These are phyloP conservation scores for Nowakowskiella sp. DNA, from an alignment of 192 early-diverging fungal genomes.

Conservation along the genomic window DNA sequence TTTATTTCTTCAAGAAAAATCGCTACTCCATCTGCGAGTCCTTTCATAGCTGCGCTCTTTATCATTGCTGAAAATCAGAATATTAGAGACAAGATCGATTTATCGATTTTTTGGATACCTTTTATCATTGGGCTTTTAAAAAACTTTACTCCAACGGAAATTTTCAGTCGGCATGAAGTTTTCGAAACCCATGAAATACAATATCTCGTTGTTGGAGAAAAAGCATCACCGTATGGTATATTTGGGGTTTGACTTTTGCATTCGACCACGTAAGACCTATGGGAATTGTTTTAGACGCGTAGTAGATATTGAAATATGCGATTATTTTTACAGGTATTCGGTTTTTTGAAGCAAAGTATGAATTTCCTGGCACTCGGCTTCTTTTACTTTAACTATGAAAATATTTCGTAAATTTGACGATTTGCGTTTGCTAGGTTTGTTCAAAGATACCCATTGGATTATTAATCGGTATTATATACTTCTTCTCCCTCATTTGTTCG, in stretches of 20 bases:
- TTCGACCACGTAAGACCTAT: conserved; percentile 37
- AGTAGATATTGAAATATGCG: conserved; percentile 4
- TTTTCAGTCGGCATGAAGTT: conserved; percentile 41
- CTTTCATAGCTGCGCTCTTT: conserved; percentile 46
- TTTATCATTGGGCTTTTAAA: conserved; percentile 65
- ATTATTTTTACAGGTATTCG: conserved; percentile 46
- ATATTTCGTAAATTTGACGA: not conserved
- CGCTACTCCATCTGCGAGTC: conserved; percentile 41
- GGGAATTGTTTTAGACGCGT: not conserved
- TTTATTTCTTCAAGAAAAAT: conserved; percentile 35
- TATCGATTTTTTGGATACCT: conserved; percentile 16
- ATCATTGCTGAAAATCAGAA: conserved; percentile 39
- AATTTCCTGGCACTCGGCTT: conserved; percentile 53
- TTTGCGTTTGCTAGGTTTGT: not conserved
- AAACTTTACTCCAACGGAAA: conserved; percentile 54
- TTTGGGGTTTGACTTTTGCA: conserved; percentile 39
- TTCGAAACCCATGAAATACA: conserved; percentile 59
- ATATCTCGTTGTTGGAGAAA: conserved; percentile 49
- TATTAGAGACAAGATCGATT: conserved; percentile 1
- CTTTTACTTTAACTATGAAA: conserved; percentile 56
- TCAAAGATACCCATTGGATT: conserved; percentile 53
- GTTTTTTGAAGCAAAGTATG: conserved; percentile 44
- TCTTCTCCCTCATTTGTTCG: conserved; percentile 32
- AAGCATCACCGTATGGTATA: conserved; percentile 64
- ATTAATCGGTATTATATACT: conserved; percentile 61